A percentile compares a stretch with the other conserved stretches of the same genome.
phyloP scores from a whole-genome alignment of 768 basidiomycete genomes.

The Suillus cothurnatus region DNA sequence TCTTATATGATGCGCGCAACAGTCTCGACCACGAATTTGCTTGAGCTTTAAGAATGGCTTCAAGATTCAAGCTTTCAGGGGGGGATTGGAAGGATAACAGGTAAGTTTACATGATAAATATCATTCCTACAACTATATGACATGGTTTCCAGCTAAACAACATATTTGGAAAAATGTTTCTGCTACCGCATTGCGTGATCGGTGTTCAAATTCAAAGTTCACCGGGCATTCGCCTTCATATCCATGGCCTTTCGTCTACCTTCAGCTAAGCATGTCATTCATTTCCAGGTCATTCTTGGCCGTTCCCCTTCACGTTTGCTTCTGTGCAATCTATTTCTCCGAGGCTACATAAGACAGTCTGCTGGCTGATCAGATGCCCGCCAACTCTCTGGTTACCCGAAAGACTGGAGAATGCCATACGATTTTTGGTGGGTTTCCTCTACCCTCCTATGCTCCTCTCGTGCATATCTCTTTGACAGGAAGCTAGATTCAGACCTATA shows the following conservation, averaged over 20 bases:
- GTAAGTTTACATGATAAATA: neutral
- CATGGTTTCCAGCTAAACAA: neutral
- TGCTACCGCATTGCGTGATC: neutral
- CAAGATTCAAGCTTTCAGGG: neutral
- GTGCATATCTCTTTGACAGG: neutral
- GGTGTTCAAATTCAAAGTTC: neutral
- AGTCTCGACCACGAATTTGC: neutral
- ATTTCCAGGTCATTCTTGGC: neutral
- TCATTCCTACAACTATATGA: neutral
- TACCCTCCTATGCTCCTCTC: neutral
- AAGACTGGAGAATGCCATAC: neutral
- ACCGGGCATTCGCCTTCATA: neutral
- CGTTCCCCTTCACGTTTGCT: neutral
- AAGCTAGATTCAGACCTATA: neutral
- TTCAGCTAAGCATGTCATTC: neutral
- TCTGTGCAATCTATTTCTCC: neutral
- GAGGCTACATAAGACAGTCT: neutral
- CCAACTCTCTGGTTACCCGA: neutral
- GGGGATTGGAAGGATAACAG: neutral
- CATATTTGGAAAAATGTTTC: neutral
- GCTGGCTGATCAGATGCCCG: neutral
- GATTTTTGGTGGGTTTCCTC: conserved; percentile 3
- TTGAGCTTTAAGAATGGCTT: neutral
- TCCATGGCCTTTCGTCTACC: conserved; percentile 1
- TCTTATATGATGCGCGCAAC: neutral